A percentile compares a stretch with the other conserved stretches of the same genome.
Conservation (phyloP, 75 land plant species). For the Azolla pinnata region DNA sequence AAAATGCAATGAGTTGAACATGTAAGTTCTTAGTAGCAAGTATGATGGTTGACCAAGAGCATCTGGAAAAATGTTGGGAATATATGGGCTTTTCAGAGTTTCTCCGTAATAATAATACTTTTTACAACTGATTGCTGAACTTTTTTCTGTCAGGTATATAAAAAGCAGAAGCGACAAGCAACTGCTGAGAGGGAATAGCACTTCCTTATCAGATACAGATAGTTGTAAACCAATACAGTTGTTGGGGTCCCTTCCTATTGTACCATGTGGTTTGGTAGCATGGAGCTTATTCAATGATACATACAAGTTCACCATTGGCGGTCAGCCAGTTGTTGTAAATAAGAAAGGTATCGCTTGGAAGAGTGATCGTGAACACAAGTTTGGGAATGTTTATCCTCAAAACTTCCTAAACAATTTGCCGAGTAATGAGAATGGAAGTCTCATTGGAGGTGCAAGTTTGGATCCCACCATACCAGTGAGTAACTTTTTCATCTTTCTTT, state of each 20-base stretch:
- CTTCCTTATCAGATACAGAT: conserved; percentile 6
- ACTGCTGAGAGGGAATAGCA: conserved; percentile 2
- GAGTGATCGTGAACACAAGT: conserved; percentile 30
- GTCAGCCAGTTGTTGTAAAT: conserved; percentile 7
- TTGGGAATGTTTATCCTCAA: conserved; percentile 56
- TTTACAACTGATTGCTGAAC: too few species aligned
- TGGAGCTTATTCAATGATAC: conserved; percentile 57
- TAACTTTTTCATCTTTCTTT: too few species aligned
- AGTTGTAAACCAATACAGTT: conserved; percentile 50
- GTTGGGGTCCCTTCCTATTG: conserved; percentile 13
- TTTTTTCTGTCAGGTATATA: conserved; percentile 32
- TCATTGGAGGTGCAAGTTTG: conserved; percentile 54
- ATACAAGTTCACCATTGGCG: conserved; percentile 15
- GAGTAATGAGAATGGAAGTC: conserved; percentile 19
- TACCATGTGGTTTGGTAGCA: conserved; percentile 52
- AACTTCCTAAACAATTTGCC: conserved; percentile 40
- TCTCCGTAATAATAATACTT: too few species aligned
- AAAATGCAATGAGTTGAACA: too few species aligned
- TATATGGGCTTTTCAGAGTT: too few species aligned
- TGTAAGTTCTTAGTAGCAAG: too few species aligned
- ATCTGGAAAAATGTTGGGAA: too few species aligned
- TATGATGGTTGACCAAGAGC: too few species aligned
- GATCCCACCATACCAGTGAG: conserved; percentile 42
- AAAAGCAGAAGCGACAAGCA: conserved; percentile 48
- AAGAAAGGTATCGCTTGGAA: conserved; percentile 36